Base-by-base conservation (phyloP, 2,329 filamentous ascomycete species). In the Mycosphaerella sp. region DNA sequence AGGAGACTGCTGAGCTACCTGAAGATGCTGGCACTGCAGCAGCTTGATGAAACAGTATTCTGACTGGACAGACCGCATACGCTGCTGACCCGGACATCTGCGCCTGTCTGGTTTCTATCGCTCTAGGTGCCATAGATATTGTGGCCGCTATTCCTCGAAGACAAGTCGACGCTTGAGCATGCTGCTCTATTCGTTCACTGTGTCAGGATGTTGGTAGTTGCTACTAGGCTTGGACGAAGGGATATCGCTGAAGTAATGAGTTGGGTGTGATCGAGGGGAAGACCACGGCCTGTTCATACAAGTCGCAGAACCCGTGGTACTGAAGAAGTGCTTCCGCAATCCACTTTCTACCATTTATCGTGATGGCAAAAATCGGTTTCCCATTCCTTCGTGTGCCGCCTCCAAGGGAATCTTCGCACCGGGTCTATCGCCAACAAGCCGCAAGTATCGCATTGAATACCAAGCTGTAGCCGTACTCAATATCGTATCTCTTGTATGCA, bases 21-120 rank as follows among this genome's bases (percentile, higher is more conserved):
- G 77, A 79, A 1, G 76, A 84, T 25, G 71, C 70, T 3, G 74
- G 74, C 2, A 76, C 77, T 40, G 69, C 76, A 4, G 57, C 49
- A 5, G 64, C 61, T 6, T 6, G 62, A 55, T n/a, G 60, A 63
- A 13, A 49, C 45, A 1, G 47, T 65, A 18, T 59, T 64, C 21
- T 44, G 8, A 60, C 60, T 10, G 61, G 59, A n/a, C 61, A 64
- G 46, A 41, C 60, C 12, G 64, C 64, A 16, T 66, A 62, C 21
- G 21, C 21, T 46, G 61, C 63, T 6, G 57, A 62, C 16, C 55
- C 62, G 25, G 64, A 65, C 50, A 52, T 56, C 42, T 63, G 54
- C 16, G 60, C 64, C 18, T 66, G 64, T 49, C 62, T 62, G 25
- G 59, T 65, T 14, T 58, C 53, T 18, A 63, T 66, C 36, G 64